Evolutionary conservation across 192 early-diverging fungal genomes (phyloP), one percentile per base, ranked within the genome.

Genomic region (Helicostylum pulchrum): DNA sequence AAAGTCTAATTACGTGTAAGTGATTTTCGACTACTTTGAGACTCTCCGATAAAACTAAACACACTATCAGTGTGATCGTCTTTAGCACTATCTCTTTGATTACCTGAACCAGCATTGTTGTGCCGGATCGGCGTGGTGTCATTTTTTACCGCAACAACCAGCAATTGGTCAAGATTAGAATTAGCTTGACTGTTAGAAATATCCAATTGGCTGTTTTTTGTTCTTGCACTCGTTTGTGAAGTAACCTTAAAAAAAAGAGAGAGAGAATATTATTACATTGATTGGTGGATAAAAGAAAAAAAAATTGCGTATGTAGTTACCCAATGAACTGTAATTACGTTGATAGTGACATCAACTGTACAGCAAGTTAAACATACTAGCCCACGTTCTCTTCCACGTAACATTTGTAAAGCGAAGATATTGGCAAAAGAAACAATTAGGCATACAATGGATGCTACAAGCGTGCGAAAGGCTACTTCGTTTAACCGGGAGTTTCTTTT

Each of bases 281-380:
- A 42, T 3, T 3, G 21, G 14, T n/a, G 3, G n/a, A n/a, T n/a
- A n/a, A n/a, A 14, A 32, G 7, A 15, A 43, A n/a, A n/a, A n/a
- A n/a, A n/a, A n/a, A n/a, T n/a, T n/a, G 10, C n/a, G 30, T 26
- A 1, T 50, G 2, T 62, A 32, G 46, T 46, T 71, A 71, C 70
- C 70, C 70, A 72, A 23, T 72, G 70, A 20, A 72, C 54, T 2
- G 70, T 70, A 42, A 67, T 43, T 17, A 67, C 46, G 20, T 75
- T 78, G 43, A 79, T 51, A 1, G 80, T 82, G 20, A 82, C 80
- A 67, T 82, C 80, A 0, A 78, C 53, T 3, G 76, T 82, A 50
- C 80, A 82, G 9, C 66, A 73, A 14, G 76, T 73, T 7, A 82
- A 48, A 53, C 80, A 82, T 6, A 80, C 59, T 19, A 80, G 20